phyloP scores from a whole-genome alignment of 2,329 filamentous ascomycete species.

The Colletotrichum sp. region DNA sequence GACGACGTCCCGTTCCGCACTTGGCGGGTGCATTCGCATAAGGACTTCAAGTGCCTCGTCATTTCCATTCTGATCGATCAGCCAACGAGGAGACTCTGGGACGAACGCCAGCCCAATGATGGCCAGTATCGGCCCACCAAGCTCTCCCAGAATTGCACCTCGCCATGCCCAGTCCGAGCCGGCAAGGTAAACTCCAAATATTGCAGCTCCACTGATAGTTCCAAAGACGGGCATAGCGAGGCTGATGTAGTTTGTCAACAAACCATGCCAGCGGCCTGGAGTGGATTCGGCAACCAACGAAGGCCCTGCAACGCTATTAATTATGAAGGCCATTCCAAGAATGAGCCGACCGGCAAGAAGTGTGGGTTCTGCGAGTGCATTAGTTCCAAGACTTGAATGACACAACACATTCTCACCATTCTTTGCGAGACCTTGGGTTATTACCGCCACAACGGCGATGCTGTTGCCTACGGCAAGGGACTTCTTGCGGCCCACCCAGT shows the following conservation, averaged over 20 bases:
- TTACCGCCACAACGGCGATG: neutral
- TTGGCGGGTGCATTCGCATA: neutral
- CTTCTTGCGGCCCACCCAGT: neutral
- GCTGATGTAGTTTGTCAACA: neutral
- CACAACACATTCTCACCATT: neutral
- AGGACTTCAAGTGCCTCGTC: neutral
- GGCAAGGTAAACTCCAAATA: neutral
- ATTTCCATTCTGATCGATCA: neutral
- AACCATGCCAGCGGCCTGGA: neutral
- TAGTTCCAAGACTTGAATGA: neutral
- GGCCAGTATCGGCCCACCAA: neutral
- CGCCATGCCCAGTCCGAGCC: neutral
- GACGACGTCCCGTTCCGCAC: neutral
- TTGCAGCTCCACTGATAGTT: neutral
- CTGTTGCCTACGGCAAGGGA: neutral
- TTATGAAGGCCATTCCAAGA: neutral
- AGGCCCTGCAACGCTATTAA: neutral
- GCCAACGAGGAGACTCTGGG: neutral
- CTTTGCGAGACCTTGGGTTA: neutral
- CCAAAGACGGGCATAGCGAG: neutral
- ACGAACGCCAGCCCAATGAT: neutral
- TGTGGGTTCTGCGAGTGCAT: neutral
- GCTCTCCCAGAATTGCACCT: neutral
- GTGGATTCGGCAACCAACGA: neutral
- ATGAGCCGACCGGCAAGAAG: neutral